These are phyloP conservation scores for Zarea fungicola DNA, from an alignment of 2,329 filamentous ascomycete species.

Conservation along the genomic window DNA sequence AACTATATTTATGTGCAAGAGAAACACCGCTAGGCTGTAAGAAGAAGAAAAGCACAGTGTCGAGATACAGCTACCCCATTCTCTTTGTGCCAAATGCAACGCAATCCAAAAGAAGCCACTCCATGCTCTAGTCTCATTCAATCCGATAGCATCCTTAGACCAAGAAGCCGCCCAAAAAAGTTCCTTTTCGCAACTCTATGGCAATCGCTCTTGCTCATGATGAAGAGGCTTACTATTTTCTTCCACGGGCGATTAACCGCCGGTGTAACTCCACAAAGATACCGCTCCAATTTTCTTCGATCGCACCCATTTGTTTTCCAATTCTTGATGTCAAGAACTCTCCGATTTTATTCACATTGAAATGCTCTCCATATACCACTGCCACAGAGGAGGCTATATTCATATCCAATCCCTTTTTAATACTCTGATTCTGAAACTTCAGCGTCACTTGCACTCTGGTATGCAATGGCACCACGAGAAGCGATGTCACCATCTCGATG, in stretches of 20 bases:
- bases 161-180: neutral
- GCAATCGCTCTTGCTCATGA: neutral
- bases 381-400: constrained; percentile 48
- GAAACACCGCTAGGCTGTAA: too few relatives aligned
- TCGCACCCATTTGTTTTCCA: constrained; percentile 36
- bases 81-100: too few relatives aligned
- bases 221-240: constrained; percentile 33
- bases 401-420: constrained; percentile 49
- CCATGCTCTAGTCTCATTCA: too few relatives aligned
- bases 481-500: constrained; percentile 53
- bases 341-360: constrained; percentile 69
- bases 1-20: too few relatives aligned
- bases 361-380: constrained; percentile 72
- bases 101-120: too few relatives aligned
- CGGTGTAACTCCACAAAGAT: constrained; percentile 51
- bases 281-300: constrained; percentile 46
- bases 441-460: constrained; percentile 65
- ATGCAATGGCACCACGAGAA: constrained; percentile 59
- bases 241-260: constrained; percentile 50
- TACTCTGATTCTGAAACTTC: constrained; percentile 43
- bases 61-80: too few relatives aligned
- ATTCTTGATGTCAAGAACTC: constrained; percentile 58
- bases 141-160: too few relatives aligned
- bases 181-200: neutral
- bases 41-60: too few relatives aligned